Evolutionary conservation across 805 yeast species (phyloP), one percentile per base, ranked within the genome.

Genomic region (Lipomyces kockii): DNA sequence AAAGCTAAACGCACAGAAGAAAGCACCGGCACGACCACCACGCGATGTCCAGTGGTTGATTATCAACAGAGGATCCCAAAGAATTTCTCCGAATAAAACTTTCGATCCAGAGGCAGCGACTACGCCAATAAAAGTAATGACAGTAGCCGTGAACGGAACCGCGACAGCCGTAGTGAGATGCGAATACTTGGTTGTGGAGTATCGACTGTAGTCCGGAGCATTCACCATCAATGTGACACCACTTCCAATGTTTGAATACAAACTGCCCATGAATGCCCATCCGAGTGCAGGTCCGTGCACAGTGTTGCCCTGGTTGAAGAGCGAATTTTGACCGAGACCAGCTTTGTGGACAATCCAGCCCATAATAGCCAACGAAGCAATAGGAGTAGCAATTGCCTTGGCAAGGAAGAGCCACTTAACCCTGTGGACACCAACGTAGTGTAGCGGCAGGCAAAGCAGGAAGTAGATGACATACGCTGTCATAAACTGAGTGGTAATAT

Each of bases 401-500:
- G 87, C 85, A 0, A 97, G 88, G 81, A 92, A 92, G 72, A 92
- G 82, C 79, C 92, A 95, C 76, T 97, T 86, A 65, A 93, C 86
- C 64, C 85, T 83, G 76, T 92, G 97, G 9, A 97, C 97, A 60
- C 89, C 89, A 74, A 92, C 85, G 84, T 90, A 90, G 72, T 92
- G 84, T 70, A 89, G 89, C 3, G 97, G 97, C 67, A 92, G 82
- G 60, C 92, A 89, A 64, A 85, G 83, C 12, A 90, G 79, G 92
- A 97, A 92, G 78, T 89, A 92, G 62, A 92, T 79, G 79, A 92
- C 91, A 78, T 90, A 92, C 25, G 88, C 82, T 76, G 92, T 81
- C 78, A 91, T 88, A 63, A 86, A 86, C 77, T 88, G 90, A n/a
- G 73, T 70, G 3, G 68, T 64, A n/a, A 71, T 71, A 46, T 72